phyloP scores from a whole-genome alignment of 208 protist genomes.

The Herpetomonas muscarum region DNA sequence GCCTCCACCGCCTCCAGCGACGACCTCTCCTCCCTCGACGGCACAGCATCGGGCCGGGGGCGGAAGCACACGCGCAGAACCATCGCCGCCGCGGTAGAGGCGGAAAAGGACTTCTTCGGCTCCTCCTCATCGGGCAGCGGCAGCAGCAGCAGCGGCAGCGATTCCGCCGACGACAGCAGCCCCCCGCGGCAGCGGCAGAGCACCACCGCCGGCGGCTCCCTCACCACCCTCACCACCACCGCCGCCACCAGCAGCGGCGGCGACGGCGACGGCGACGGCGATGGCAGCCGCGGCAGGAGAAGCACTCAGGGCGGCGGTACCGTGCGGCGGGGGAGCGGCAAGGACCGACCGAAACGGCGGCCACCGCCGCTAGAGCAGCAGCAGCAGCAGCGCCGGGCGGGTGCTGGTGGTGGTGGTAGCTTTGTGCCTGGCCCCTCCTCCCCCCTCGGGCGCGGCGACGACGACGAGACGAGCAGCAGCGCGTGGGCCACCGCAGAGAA shows the following conservation, averaged over 20 bases:
- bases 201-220: neutral
- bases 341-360: too few species aligned
- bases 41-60: too few species aligned
- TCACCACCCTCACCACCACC: neutral
- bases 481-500: too few species aligned
- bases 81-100: neutral
- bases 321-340: too few species aligned
- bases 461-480: too few species aligned
- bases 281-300: too few species aligned
- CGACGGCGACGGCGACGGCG: neutral
- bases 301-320: too few species aligned
- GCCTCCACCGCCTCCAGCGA: neutral
- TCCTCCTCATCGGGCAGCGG: neutral
- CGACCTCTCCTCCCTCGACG: conserved; percentile 2
- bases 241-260: neutral
- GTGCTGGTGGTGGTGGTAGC: too few species aligned
- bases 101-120: neutral
- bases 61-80: conserved; percentile 3
- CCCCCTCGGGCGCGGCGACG: too few species aligned
- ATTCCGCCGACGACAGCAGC: neutral
- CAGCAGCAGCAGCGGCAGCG: neutral
- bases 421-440: too few species aligned
- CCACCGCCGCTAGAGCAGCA: too few species aligned
- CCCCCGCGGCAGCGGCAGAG: neutral
- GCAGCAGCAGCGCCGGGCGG: too few species aligned